Base-by-base conservation (phyloP, 2,329 filamentous ascomycete genomes). In the Cercospora janseana region DNA sequence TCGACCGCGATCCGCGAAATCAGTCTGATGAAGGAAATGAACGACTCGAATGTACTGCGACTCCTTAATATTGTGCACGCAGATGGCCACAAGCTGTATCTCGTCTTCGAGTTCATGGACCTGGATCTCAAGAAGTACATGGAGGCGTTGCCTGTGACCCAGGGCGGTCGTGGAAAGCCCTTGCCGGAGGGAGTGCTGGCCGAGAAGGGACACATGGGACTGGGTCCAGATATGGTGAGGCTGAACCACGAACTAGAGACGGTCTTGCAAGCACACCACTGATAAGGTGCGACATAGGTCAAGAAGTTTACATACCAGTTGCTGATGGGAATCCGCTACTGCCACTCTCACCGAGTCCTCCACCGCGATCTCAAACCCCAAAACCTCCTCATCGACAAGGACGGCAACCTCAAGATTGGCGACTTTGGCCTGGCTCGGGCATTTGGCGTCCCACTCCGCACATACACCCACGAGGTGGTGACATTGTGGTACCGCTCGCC, bases 41-140 rank as follows among this genome's bases (percentile, higher is more conserved):
- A 86, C 68, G 87, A 95, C 69, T 85, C 87, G 55, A 94, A 92
- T 72, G 93, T 95, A 64, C 87, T 95, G 53, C 82, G 83, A 57
- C 81, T 95, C 34, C 73, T 91, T 66, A 95, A 95, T 75, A 95
- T 95, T 60, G 89, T 95, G 45, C 90, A 95, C 70, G 88, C 90
- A 66, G 91, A 95, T 68, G 89, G 90, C 49, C 88, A 95, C 75
- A 95, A 95, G 75, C 82, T 95, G 43, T 95, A 95, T 71, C 85
- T 95, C 40, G 90, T 95, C 61, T 87, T 91, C 58, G 90, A 95
- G 69, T 95, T 88, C 71, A 85, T 95, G 60, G 90, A 95, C 66
- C 79, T 92, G 51, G 90, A 95, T 64, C 76, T 95, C 62, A 95
- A 95, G 76, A 95, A 94, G 71, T 95, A 94, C 72, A 95, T 95